Evolutionary conservation across 179 eudicot genomes (phyloP).

Genomic region (Heliamphora pulchella): DNA sequence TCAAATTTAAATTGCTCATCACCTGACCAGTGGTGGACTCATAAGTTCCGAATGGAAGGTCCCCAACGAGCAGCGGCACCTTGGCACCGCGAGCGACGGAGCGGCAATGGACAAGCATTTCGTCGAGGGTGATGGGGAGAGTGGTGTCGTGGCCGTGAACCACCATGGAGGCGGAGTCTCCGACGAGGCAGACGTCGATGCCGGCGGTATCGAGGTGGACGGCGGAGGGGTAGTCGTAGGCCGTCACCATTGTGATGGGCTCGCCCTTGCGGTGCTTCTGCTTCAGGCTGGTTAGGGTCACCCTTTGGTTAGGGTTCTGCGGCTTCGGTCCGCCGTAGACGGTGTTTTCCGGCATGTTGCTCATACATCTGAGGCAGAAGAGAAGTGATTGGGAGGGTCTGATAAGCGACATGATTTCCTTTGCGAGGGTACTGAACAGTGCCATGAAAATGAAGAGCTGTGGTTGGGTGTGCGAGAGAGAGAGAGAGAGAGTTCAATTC

Average conservation of each 20-base stretch:
- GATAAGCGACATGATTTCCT: neutral
- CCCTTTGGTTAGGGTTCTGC: conserved; percentile 52
- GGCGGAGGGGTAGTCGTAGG: conserved; percentile 91
- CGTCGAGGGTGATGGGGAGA: conserved; percentile 66
- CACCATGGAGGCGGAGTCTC: conserved; percentile 92
- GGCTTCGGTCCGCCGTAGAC: conserved; percentile 90
- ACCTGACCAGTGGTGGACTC: conserved; percentile 77
- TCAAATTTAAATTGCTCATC: neutral
- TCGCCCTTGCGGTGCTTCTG: conserved; percentile 58
- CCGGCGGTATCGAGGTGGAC: conserved; percentile 85
- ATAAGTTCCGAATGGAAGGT: conserved; percentile 76
- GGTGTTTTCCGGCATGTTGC: conserved; percentile 83
- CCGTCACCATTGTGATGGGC: conserved; percentile 77
- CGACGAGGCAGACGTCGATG: conserved; percentile 76
- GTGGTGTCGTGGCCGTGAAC: conserved; percentile 91
- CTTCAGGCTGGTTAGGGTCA: conserved; percentile 53
- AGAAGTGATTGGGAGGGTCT: neutral
- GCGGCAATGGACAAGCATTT: conserved; percentile 89
- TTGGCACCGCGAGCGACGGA: conserved; percentile 85
- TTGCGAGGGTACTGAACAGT: no score
- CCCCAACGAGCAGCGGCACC: conserved; percentile 75
- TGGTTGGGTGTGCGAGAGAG: no score
- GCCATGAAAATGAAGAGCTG: no score
- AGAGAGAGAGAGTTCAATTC: no score
- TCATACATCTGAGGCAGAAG: conserved; percentile 24